Percentiles rank a stretch among this genome's conserved stretches.
phyloP scores from a whole-genome alignment of 768 basidiomycete genomes.

The Leccinum incarnatum region DNA sequence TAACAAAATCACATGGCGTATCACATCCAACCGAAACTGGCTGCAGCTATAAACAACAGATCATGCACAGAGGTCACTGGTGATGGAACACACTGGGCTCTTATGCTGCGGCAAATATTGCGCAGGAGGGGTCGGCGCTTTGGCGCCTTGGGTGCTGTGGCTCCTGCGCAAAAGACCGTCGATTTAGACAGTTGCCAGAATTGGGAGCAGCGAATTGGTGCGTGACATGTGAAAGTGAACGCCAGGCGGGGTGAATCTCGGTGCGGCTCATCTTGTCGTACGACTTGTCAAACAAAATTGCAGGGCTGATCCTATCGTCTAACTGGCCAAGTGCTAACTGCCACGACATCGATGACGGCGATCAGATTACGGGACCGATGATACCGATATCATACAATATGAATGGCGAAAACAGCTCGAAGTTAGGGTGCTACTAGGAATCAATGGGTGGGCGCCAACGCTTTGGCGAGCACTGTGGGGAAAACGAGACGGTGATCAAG shows the following conservation, averaged over 20 bases:
- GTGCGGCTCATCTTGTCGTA: neutral
- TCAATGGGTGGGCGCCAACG: constrained; percentile 16
- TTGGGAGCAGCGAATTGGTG: neutral
- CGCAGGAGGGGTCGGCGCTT: too few relatives aligned
- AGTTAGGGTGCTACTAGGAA: neutral
- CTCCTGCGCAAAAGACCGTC: neutral
- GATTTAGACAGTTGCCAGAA: neutral
- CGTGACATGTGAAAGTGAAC: constrained; percentile 1
- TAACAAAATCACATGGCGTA: neutral
- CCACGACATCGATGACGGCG: neutral
- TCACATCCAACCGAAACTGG: neutral
- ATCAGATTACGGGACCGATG: neutral
- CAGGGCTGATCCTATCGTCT: neutral
- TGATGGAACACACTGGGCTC: neutral
- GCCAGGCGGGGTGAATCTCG: neutral
- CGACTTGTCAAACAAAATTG: constrained; percentile 1
- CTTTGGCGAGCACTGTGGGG: constrained; percentile 22
- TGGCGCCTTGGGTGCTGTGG: neutral
- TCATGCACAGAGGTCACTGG: neutral
- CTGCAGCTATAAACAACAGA: neutral
- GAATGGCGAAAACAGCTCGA: neutral
- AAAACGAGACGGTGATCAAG: neutral
- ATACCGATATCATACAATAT: neutral
- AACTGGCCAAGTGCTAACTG: neutral
- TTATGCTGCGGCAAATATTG: neutral